Evolutionary conservation across 2,329 filamentous ascomycete species (phyloP), one percentile per base, ranked within the genome.

Genomic region (Trichoderma gracile): DNA sequence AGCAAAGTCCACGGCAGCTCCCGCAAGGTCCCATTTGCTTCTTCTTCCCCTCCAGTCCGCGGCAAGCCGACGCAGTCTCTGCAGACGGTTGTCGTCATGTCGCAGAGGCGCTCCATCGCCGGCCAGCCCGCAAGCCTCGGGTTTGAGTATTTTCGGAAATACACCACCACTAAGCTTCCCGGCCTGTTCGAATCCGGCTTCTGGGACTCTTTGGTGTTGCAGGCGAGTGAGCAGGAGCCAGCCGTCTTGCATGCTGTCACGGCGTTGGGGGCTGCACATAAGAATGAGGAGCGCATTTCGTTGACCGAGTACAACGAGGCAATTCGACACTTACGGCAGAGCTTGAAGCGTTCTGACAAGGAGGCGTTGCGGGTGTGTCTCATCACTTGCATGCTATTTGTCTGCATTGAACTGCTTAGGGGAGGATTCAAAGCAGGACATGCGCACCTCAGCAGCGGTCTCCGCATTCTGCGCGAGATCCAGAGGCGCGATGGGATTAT

Each of bases 171-270:
- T 19, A 77, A 77, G 54, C 70, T 81, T 3, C 72, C 77, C 0
- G 77, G 76, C 3, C 57, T 72, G 1, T 78, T 77, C 63, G 38
- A 63, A 9, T 75, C 73, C 1, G 71, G 68, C 1, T 79, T 80
- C 64, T 81, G 78, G 79, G 71, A 74, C 14, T 72, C 65, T 3
- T 66, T 79, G 9, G 70, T 81, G 5, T 66, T 79, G 6, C 78
- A 79, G 59, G 76, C 77, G 3, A 75, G 75, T 55, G 65, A 67
- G 3, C 69, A 70, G 10, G 78, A 80, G 57, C 76, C 77, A 0
- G 77, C 78, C 5, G 72, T 81, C 3, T 67, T 76, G n/a, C 78
- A 80, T 69, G 78, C 79, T 3, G 68, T 78, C 12, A 67, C 80
- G 6, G 76, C 79, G 12, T 66, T 81, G 17, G 74, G 75, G n/a